Conservation (phyloP, 805 yeast species). For the Yamadazyma sp. region DNA sequence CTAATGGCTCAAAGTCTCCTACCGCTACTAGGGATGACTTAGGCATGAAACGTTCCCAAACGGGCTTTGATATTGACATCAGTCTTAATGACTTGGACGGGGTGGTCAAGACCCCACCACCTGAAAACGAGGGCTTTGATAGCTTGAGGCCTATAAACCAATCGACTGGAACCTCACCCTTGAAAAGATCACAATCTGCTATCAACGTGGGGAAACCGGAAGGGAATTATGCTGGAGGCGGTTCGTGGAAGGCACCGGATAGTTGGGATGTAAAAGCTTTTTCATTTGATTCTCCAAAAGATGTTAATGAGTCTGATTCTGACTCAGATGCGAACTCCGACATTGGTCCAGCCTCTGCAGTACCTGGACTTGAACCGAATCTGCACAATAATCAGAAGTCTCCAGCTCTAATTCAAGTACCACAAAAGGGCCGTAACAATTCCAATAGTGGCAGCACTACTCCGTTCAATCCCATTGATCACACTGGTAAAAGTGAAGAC, state of each 20-base stretch:
- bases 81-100: slow-evolving; percentile 12
- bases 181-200: slow-evolving; percentile 9
- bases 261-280: slow-evolving; percentile 47
- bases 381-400: too few relatives aligned
- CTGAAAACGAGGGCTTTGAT: slow-evolving; percentile 3
- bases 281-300: slow-evolving; percentile 7
- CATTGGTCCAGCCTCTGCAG: not conserved
- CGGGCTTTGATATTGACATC: slow-evolving; percentile 10
- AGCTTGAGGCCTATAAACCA: slow-evolving; percentile 4
- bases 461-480: slow-evolving; percentile 4
- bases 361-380: too few relatives aligned
- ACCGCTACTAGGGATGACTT: not conserved
- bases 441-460: not conserved
- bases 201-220: not conserved
- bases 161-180: slow-evolving; percentile 7
- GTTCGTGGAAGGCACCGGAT: slow-evolving; percentile 48
- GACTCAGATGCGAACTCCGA: slow-evolving; percentile 10
- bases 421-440: not conserved
- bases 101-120: slow-evolving; percentile 11
- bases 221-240: not conserved
- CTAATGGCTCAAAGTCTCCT: slow-evolving; percentile 5
- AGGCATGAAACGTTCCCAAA: slow-evolving; percentile 2
- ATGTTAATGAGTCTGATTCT: slow-evolving; percentile 4
- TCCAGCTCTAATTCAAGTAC: not conserved
- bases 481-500: slow-evolving; percentile 2